Evolutionary conservation across 768 basidiomycete species (phyloP).

Genomic region (Russula sp.): DNA sequence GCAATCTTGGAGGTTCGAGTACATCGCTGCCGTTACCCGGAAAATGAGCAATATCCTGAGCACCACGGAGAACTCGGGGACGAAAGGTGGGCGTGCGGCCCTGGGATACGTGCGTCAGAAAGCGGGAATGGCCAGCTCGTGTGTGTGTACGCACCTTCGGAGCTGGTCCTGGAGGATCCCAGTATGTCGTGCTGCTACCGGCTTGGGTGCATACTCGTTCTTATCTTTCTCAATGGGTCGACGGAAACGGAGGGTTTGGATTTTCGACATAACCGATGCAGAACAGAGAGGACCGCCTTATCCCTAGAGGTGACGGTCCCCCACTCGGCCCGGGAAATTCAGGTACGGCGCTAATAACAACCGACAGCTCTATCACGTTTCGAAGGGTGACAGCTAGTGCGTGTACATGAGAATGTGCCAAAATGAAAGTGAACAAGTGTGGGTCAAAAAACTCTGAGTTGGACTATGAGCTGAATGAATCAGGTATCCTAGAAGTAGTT

Average conservation of each 20-base stretch:
- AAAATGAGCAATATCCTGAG: constrained; percentile 78
- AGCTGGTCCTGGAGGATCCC: constrained; percentile 79
- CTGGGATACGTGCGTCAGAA: constrained; percentile 32
- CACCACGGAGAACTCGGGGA: constrained; percentile 78
- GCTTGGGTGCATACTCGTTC: constrained; percentile 21
- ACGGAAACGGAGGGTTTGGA: constrained; percentile 34
- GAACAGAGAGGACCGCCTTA: neutral
- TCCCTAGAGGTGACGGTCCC: too few species aligned
- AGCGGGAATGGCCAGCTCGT: neutral
- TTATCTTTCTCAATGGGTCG: constrained; percentile 27
- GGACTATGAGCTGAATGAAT: neutral
- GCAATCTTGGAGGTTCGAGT: constrained; percentile 90
- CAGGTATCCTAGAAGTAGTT: constrained; percentile 11
- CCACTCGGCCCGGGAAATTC: too few species aligned
- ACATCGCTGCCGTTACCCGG: constrained; percentile 85
- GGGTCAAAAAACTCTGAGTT: neutral
- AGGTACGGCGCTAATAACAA: too few species aligned
- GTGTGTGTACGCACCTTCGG: constrained; percentile 45
- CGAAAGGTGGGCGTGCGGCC: constrained; percentile 73
- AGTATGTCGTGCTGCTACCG: constrained; percentile 40
- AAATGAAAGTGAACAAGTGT: constrained; percentile 1
- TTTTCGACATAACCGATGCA: constrained; percentile 20
- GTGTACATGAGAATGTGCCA: neutral
- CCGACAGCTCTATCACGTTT: too few species aligned
- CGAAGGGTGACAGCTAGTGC: neutral